phyloP scores from a whole-genome alignment of 75 land plant species.

The Larix kaempferi region DNA sequence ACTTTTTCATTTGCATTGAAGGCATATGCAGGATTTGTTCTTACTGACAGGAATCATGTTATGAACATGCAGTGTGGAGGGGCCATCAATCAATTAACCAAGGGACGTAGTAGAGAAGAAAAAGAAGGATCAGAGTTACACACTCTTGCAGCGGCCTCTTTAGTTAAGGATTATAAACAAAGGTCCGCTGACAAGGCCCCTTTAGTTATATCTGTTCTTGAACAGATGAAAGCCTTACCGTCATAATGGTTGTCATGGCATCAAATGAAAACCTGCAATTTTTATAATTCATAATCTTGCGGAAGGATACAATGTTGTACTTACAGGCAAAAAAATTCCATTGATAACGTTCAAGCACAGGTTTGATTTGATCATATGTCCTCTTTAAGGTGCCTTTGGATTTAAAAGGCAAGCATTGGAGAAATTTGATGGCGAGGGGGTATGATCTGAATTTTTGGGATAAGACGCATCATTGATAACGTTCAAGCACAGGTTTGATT shows the following conservation, averaged over 20 bases:
- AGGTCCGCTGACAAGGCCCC: conserved; percentile 59
- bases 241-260: conserved; percentile 5
- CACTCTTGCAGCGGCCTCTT: conserved; percentile 64
- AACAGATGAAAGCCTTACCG: conserved; percentile 52
- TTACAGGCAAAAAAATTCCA: too few relatives aligned
- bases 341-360: too few relatives aligned
- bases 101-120: conserved; percentile 79
- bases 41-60: conserved; percentile 1
- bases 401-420: too few relatives aligned
- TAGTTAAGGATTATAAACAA: conserved; percentile 68
- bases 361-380: too few relatives aligned
- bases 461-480: too few relatives aligned
- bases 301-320: too few relatives aligned
- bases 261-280: too few relatives aligned
- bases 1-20: background rate
- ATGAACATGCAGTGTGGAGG: conserved; percentile 59
- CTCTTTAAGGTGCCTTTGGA: too few relatives aligned
- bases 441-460: too few relatives aligned
- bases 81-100: conserved; percentile 69
- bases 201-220: conserved; percentile 49
- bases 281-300: too few relatives aligned
- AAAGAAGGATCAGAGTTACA: conserved; percentile 69
- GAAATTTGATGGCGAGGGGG: too few relatives aligned
- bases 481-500: too few relatives aligned
- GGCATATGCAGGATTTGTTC: background rate